Base-by-base conservation (phyloP, 2,329 filamentous ascomycete species). In the Ilyonectria sp. region DNA sequence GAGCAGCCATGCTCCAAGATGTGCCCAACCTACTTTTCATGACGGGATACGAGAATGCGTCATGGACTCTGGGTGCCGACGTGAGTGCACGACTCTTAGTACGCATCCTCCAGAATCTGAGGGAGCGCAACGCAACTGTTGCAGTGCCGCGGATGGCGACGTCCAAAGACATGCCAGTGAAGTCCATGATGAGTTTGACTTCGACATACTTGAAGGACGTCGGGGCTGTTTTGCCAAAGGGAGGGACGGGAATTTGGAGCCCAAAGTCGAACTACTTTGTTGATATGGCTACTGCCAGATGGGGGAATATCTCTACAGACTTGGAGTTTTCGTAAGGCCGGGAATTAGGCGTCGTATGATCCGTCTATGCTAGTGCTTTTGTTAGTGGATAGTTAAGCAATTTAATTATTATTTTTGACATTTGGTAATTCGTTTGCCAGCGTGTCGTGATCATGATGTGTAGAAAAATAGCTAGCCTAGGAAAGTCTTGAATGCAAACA, bases 31-130 rank as follows among this genome's bases (percentile, higher is more conserved):
- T 89, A 7, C 79, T 86, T 23, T 84, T 89, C 72, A 82, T 89
- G 15, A 81, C 90, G 11, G 90, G 91, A 4, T 93, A 91, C 77
- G 84, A 85, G 31, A 86, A 89, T 46, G 85, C 85, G 0, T 85
- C 86, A 0, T 93, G 90, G 90, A 92, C 90, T 0, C 81, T 91
- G 0, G 89, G 89, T 1, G 85, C 86, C 0, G 90, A 92, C 65
- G 83, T 83, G 0, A 86, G 86, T 2, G 83, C 83, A 0, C 80
- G 81, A 29, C 80, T 89, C 1, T 79, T 87, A 5, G 80, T 83
- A 1, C 82, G 89, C 0, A 76, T 91, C 5, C 71, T 89, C 60
- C 84, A 84, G 6, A 73, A 82, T 59, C 87, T 91, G 84, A 71
- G 80, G 13, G 76, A 81, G 6, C 80, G 84, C 10, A 80, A 81